Base-by-base conservation (phyloP, 202 grass and related monocot species). In the Schoenoplectus tabernaemontani region DNA sequence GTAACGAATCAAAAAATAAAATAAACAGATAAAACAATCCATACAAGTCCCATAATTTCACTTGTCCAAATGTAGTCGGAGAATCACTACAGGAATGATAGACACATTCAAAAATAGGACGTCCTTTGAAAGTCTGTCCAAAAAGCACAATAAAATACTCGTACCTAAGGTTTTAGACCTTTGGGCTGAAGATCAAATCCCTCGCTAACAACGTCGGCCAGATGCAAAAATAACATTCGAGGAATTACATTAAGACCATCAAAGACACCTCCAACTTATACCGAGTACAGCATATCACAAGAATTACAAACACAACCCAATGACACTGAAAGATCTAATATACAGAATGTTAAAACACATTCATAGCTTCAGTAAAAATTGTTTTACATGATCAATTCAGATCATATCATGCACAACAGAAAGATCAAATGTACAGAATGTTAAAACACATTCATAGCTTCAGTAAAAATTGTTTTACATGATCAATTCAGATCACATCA, bases 391-490 rank as follows among this genome's bases (percentile, higher is more conserved):
- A 32, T 43, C 36, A 4, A 64, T 50, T 10, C 57, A 51, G 39
- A 63, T 33, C 77, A 41, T 38, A 41, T 20, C 4, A 9, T 11
- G 36, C 34, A 77, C n/a, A n/a, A n/a, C n/a, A n/a, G n/a, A n/a
- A n/a, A 19, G 56, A 16, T 11, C 1, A 19, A 44, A 7, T 41
- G 77, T 63, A 80, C 59, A 64, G 26, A 34, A 63, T 28, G 16
- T 51, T 63, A 37, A 64, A 44, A 44, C n/a, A 80, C 39, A 59
- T 64, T 60, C 50, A 64, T 80, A 80, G 47, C 26, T 32, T 38
- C 13, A 44, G 20, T 15, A 38, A 28, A 60, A 43, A n/a, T 48
- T 43, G n/a, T 22, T 78, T 48, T 36, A n/a, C 17, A 64, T 48
- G 23, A 32, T 43, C 36, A 4, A 64, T 50, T 10, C 57, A 51